Base-by-base conservation (phyloP, 2,329 filamentous ascomycete genomes). In the Phialocephala subalpina region DNA sequence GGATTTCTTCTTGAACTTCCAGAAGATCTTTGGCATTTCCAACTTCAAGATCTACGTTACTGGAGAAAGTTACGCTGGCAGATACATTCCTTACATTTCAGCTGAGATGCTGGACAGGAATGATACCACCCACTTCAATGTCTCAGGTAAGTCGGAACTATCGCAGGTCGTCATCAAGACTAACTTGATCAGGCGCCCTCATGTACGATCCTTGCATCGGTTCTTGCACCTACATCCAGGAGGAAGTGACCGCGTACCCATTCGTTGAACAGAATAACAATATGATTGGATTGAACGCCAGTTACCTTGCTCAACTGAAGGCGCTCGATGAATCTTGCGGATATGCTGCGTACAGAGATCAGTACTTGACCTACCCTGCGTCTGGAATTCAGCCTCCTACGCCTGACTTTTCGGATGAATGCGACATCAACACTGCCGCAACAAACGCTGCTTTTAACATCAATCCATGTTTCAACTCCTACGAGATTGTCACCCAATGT, bases 11-110 rank as follows among this genome's bases (percentile, higher is more conserved):
- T 82, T 83, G 76, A 84, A 85, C 68, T 88, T 87, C 70, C 76
- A 86, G 47, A 79, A 84, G 38, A 81, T 81, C 6, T 88, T 88
- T 70, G 80, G 80, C n/a, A 73, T 86, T 63, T 78, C 84, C 27
- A 80, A 80, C n/a, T 82, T 80, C 72, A 84, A 85, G 69, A 82
- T 85, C 0, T 87, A 85, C 69, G 73, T 87, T 33, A 83, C 84
- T 2, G 84, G 85, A 62, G 85, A 87, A 69, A 82, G 79, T 2
- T 87, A 87, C 71, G 84, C 82, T 3, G 84, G 82, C 22, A 78
- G 77, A 69, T 87, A 87, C 69, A 82, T 86, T 4, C 85, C 86
- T 0, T 87, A 87, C 74, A 86, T 88, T 63, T 83, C 84, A 1
- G 81, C 82, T 38, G 81, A 81, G 6, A 84, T 87, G 77, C 78